Base-by-base conservation (phyloP, 345 rosid species). In the Hevea brasiliensis region DNA sequence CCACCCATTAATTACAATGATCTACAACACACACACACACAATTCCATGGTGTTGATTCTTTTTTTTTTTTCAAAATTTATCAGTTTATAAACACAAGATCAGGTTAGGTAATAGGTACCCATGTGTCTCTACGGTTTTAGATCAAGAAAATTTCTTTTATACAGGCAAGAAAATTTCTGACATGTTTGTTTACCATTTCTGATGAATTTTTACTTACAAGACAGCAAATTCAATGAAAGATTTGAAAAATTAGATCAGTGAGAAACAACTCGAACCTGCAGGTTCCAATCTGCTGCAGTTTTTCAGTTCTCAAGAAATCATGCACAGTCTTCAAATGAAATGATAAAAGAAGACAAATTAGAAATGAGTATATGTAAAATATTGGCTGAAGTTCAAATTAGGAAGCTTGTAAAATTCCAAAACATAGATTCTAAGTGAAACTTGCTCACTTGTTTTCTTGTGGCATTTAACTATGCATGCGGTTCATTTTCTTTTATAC, bases 301-400 rank as follows among this genome's bases (percentile, higher is more conserved):
- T 32, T 78, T 63, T 68, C 80, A 76, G 62, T 55, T 77, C 59
- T 68, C 84, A 74, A 76, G 75, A 67, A 74, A 65, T 61, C 65
- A 59, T 35, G 71, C 76, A 79, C 53, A 45, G 15, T 29, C 41
- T 64, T 79, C 54, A 40, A 57, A 2, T 45, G 50, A 63, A 55
- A 45, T 18, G 18, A 23, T 72, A 27, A 76, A 61, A 73, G 53
- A 76, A 72, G 85, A 85, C 81, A 80, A 74, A 73, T 73, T 73
- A 71, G 78, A 82, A 78, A 76, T 62, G 70, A 50, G 45, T 65
- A 66, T 45, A 44, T n/a, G n/a, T n/a, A n/a, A n/a, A 64, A 81
- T 72, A 2, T 37, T 47, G 72, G 29, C 20, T 42, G 63, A 73
- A 72, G 51, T 69, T 51, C 24, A 57, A 64, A 40, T n/a, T n/a